Conservation (phyloP, 257 asterid genomes). For the Nyctanthes arbortristis region DNA sequence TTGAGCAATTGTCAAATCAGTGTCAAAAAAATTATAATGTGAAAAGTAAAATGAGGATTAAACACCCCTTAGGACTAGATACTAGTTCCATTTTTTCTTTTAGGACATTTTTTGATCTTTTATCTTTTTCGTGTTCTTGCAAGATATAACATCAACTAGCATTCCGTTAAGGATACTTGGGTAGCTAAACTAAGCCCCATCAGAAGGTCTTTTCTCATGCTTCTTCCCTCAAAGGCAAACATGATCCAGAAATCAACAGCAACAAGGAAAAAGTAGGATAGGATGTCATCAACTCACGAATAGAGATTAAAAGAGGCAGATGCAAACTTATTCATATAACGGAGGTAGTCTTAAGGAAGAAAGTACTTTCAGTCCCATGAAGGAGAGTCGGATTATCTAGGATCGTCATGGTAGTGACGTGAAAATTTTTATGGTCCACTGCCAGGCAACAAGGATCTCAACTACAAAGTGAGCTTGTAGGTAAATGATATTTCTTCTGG, state of each 20-base stretch:
- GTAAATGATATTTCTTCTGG: background rate
- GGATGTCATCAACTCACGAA: no score
- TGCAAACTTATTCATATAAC: background rate
- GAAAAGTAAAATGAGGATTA: no score
- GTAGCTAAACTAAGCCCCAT: background rate
- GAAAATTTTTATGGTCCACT: background rate
- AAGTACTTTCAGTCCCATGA: background rate
- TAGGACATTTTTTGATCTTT: no score
- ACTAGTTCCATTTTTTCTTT: no score
- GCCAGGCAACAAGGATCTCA: no score
- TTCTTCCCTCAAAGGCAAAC: background rate
- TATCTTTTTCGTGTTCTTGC: no score
- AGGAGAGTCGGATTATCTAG: background rate
- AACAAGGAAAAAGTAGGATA: background rate
- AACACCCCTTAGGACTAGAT: no score
- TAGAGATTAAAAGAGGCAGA: background rate
- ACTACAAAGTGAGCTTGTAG: background rate
- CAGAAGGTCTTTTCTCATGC: background rate
- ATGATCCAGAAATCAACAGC: background rate
- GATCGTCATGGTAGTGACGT: background rate
- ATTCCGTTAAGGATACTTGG: background rate
- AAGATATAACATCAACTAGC: no score
- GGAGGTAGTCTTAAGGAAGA: background rate
- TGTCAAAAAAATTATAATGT: no score
- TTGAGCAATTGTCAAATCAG: no score